phyloP scores from a whole-genome alignment of 257 asterid genomes.

The Ajuga chamaepitys region DNA sequence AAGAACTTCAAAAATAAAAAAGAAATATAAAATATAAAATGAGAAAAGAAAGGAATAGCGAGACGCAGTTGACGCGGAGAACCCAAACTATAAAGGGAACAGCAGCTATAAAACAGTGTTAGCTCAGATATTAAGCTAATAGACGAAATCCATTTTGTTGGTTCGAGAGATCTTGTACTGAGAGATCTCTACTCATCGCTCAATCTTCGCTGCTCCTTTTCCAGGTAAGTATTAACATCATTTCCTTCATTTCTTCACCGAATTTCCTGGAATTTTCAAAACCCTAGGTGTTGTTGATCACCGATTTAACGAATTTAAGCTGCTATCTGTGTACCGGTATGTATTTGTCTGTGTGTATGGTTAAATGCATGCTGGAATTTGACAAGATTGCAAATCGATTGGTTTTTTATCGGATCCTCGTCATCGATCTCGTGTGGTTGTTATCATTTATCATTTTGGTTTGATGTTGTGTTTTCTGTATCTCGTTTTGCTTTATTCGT shows the following conservation, averaged over 20 bases:
- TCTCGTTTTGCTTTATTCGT: not conserved
- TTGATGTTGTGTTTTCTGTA: not conserved
- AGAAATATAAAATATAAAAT: not conserved
- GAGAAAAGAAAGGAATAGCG: not conserved
- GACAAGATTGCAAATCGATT: conserved; percentile 2
- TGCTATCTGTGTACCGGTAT: not conserved
- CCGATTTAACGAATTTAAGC: not conserved
- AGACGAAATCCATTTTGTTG: conserved; percentile 10
- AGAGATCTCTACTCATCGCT: conserved; percentile 21
- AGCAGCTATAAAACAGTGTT: not conserved
- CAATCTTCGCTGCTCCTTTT: conserved; percentile 12
- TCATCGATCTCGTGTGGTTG: not conserved
- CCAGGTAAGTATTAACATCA: conserved; percentile 13
- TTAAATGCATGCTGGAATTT: not conserved
- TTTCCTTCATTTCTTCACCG: not conserved
- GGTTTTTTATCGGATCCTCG: conserved; percentile 5
- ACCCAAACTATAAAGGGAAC: not conserved
- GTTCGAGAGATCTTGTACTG: conserved; percentile 17
- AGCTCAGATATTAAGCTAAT: conserved; percentile 9
- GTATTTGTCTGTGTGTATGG: not conserved
- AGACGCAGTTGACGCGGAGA: not conserved
- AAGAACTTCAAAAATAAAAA: not conserved
- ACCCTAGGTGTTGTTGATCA: conserved; percentile 9
- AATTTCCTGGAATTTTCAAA: not conserved
- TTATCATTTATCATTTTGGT: not conserved